Evolutionary conservation across 768 basidiomycete species (phyloP).

Genomic region (Cubamyces sp.): DNA sequence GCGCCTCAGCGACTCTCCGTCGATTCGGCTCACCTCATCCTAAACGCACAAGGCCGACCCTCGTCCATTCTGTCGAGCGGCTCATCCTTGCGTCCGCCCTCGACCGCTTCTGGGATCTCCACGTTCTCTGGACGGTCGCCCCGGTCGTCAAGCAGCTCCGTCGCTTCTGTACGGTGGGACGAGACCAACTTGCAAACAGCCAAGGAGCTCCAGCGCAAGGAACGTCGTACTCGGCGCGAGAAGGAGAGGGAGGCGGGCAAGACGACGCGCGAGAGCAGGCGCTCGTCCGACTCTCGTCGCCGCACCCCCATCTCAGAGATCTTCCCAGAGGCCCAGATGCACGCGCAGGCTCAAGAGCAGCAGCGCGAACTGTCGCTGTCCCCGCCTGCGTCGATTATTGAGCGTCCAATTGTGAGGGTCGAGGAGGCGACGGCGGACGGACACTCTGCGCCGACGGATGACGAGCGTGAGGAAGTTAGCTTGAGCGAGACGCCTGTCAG

Average conservation of each 20-base stretch:
- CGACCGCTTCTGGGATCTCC: constrained; percentile 45
- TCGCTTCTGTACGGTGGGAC: constrained; percentile 54
- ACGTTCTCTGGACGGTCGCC: constrained; percentile 46
- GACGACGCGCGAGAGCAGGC: constrained; percentile 46
- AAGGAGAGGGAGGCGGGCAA: constrained; percentile 27
- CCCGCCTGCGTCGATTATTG: constrained; percentile 14
- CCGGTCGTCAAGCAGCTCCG: constrained; percentile 36
- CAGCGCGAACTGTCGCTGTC: constrained; percentile 20
- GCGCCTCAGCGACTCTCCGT: constrained; percentile 33
- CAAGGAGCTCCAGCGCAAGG: constrained; percentile 44
- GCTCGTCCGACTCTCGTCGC: constrained; percentile 53
- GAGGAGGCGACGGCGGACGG: constrained; percentile 60
- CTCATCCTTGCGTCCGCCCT: constrained; percentile 53
- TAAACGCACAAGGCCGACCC: constrained; percentile 39
- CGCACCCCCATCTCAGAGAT: constrained; percentile 60
- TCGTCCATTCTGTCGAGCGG: constrained; percentile 44
- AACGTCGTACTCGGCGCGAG: constrained; percentile 38
- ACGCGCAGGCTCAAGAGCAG: neutral
- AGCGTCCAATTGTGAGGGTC: constrained; percentile 42
- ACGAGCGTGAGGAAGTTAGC: constrained; percentile 17
- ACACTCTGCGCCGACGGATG: constrained; percentile 36
- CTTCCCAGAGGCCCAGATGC: constrained; percentile 50
- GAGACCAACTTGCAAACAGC: constrained; percentile 52
- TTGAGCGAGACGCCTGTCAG: constrained; percentile 40
- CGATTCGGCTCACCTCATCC: constrained; percentile 40